A percentile compares a stretch with the other conserved stretches of the same genome.
Evolutionary conservation across 2,329 filamentous ascomycete genomes (phyloP).

Genomic region (Colletotrichum camelliae): DNA sequence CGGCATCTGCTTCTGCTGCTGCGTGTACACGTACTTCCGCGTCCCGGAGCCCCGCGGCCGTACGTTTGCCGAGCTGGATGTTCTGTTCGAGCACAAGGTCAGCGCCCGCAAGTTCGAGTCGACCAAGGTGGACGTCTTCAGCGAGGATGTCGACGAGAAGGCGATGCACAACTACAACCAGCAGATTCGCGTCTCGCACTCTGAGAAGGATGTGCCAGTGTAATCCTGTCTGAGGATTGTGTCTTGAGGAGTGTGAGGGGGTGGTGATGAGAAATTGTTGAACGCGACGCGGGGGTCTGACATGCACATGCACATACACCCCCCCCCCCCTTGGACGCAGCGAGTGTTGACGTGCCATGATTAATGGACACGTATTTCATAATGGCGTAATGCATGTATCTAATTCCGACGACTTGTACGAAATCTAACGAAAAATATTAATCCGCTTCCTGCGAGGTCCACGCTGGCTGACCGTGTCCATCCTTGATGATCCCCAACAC

Average conservation of each 20-base stretch:
- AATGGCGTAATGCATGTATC: conserved; percentile 12
- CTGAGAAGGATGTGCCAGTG: conserved; percentile 26
- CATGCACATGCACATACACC: background rate
- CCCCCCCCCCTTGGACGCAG: background rate
- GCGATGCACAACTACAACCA: conserved; percentile 55
- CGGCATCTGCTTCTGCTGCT: conserved; percentile 79
- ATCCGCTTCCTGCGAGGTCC: background rate
- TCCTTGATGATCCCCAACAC: background rate
- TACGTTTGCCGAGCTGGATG: conserved; percentile 84
- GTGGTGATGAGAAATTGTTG: background rate
- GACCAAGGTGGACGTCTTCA: conserved; percentile 62
- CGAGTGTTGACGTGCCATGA: background rate
- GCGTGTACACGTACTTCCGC: conserved; percentile 82
- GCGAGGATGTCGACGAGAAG: conserved; percentile 48
- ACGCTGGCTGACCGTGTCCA: background rate
- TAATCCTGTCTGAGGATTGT: background rate
- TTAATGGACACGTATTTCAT: background rate
- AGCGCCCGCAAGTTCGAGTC: conserved; percentile 74
- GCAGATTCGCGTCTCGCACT: conserved; percentile 35
- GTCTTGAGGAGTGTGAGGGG: background rate
- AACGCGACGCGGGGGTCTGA: background rate
- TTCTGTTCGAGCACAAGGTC: conserved; percentile 79
- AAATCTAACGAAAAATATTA: conserved; percentile 1
- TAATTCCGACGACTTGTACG: conserved; percentile 18
- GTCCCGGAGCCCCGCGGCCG: conserved; percentile 81